Conservation (phyloP, 306 rosid genomes). For the Rosa persica region DNA sequence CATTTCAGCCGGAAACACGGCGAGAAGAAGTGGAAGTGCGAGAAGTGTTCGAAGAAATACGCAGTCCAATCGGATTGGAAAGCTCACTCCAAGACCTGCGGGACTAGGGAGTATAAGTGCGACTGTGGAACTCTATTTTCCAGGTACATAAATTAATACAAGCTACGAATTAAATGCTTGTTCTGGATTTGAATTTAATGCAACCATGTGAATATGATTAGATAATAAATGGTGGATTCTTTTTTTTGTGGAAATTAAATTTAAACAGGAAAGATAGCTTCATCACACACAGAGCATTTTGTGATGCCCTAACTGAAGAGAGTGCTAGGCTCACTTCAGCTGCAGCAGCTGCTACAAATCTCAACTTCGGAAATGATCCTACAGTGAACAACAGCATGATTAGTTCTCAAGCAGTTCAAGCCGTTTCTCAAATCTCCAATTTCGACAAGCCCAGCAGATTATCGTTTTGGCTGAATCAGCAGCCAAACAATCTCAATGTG, state of each 20-base stretch:
- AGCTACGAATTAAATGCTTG: not conserved
- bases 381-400: conserved; percentile 27
- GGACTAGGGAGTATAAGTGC: conserved; percentile 90
- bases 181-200: not conserved
- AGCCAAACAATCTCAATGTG: conserved; percentile 36
- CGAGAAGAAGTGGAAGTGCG: conserved; percentile 99
- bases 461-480: conserved; percentile 72
- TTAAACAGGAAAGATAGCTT: conserved; percentile 85
- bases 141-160: conserved; percentile 40
- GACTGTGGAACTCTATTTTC: conserved; percentile 97
- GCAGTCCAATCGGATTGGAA: conserved; percentile 98
- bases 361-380: conserved; percentile 61
- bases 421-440: conserved; percentile 31
- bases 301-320: conserved; percentile 96
- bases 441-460: conserved; percentile 57
- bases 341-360: conserved; percentile 45
- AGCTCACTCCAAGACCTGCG: conserved; percentile 94
- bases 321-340: conserved; percentile 75
- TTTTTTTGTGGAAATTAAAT: conserved; percentile 7
- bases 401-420: conserved; percentile 34
- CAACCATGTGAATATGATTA: conserved; percentile 19
- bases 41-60: conserved; percentile 89
- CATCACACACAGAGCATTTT: conserved; percentile 95
- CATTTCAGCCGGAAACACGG: conserved; percentile 94
- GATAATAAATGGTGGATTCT: conserved; percentile 25